Evolutionary conservation across 2,329 filamentous ascomycete species (phyloP).

Genomic region (Blastomyces emzantsi): DNA sequence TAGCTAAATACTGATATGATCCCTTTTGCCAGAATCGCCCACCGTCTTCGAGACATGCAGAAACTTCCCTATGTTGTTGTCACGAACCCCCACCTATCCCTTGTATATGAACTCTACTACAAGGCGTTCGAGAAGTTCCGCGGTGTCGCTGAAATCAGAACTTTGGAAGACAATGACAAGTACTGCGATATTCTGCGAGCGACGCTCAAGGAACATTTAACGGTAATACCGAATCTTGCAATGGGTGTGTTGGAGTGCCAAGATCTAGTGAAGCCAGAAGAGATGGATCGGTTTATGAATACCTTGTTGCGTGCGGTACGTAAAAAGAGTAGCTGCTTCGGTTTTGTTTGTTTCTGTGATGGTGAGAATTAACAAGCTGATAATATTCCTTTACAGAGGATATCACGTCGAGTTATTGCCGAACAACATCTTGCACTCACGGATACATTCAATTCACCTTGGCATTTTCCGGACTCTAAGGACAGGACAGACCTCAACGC

Average conservation of each 20-base stretch:
- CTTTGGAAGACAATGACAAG: slow-evolving; percentile 77
- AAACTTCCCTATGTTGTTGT: slow-evolving; percentile 92
- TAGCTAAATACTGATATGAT: neutral
- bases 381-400: slow-evolving; percentile 50
- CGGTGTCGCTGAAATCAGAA: slow-evolving; percentile 71
- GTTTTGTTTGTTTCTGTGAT: neutral
- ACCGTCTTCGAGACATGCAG: slow-evolving; percentile 95
- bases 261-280: slow-evolving; percentile 66
- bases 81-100: slow-evolving; percentile 85
- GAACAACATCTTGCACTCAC: slow-evolving; percentile 94
- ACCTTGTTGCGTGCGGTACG: slow-evolving; percentile 78
- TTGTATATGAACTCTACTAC: slow-evolving; percentile 96
- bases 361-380: neutral
- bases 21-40: slow-evolving; percentile 57
- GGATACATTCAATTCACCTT: slow-evolving; percentile 83
- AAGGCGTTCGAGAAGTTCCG: slow-evolving; percentile 89
- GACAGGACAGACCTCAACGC: slow-evolving; percentile 53
- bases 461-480: slow-evolving; percentile 76
- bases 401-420: slow-evolving; percentile 90
- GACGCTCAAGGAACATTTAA: slow-evolving; percentile 77
- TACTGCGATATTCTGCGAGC: slow-evolving; percentile 73
- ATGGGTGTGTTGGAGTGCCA: slow-evolving; percentile 92
- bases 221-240: slow-evolving; percentile 86
- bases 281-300: slow-evolving; percentile 92
- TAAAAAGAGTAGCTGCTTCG: neutral